Base-by-base conservation (phyloP, 371 early-diverging fungal genomes). In the Apophysomyces ossiformis region DNA sequence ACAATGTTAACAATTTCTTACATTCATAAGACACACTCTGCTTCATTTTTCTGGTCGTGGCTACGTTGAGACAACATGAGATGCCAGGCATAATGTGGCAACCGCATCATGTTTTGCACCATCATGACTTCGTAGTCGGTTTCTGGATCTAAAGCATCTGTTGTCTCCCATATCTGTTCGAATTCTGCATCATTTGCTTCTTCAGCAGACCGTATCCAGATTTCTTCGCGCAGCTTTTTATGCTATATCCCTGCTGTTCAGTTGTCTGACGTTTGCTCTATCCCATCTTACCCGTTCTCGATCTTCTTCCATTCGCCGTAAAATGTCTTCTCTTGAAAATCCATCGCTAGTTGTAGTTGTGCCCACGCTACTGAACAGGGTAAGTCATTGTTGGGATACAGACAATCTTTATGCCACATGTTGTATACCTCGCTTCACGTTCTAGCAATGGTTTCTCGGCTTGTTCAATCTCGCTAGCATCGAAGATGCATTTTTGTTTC, bases 251-350 rank as follows among this genome's bases (percentile, higher is more conserved):
- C 21, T 11, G 9, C 54, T 21, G 54, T 18, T 50, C 9, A 50
- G 54, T 50, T 4, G 18, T n/a, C 13, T 37, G 13, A 26, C 6
- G 6, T 39, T 38, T 16, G 37, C 16, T 60, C 36, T 57, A 38
- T 26, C 7, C 32, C 16, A 21, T 41, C 68, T 71, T 73, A 82
- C 82, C 65, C 91, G 79, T 68, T 93, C 92, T 61, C 93, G 79
- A 65, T 93, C 93, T 69, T 93, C 92, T 64, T 93, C 93, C 78
- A 93, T 92, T 36, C 92, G 83, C 47, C 83, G 78, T 61, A 91
- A 57, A 15, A 93, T 90, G 50, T 93, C 92, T 56, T 85, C 78
- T 62, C 82, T 85, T 15, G 84, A 73, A 69, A 87, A 78, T 60
- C 80, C 78, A 44, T 82, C 80, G 18, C 39, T 58, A 63, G 13